Evolutionary conservation across 2,329 filamentous ascomycete species (phyloP).

Genomic region (Daldinia sp.): DNA sequence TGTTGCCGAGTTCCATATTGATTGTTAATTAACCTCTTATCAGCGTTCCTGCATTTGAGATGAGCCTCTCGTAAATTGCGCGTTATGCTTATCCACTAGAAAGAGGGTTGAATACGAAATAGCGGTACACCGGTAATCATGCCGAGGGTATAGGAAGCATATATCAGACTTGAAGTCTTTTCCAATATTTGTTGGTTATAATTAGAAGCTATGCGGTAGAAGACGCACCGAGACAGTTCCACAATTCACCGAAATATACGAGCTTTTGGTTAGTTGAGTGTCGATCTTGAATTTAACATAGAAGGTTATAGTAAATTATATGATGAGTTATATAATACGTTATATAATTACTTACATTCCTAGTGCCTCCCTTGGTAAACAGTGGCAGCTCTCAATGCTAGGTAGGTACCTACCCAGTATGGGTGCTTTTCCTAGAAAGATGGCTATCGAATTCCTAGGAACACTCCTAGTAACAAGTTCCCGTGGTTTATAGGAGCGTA

Average conservation of each 20-base stretch:
- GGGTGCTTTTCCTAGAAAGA: too few relatives aligned
- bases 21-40: conserved; percentile 20
- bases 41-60: conserved; percentile 31
- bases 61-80: conserved; percentile 21
- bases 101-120: conserved; percentile 8
- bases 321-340: too few relatives aligned
- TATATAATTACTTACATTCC: too few relatives aligned
- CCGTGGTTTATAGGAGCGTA: neutral
- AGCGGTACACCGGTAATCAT: conserved; percentile 22
- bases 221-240: neutral
- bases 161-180: neutral
- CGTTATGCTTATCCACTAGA: neutral
- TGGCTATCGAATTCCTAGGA: too few relatives aligned
- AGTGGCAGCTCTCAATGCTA: too few relatives aligned
- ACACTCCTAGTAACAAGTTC: neutral
- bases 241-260: neutral
- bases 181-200: conserved; percentile 3
- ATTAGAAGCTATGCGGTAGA: conserved; percentile 9
- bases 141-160: conserved; percentile 3
- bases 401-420: too few relatives aligned
- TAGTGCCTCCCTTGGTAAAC: too few relatives aligned
- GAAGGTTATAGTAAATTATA: too few relatives aligned
- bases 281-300: neutral
- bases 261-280: neutral
- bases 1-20: conserved; percentile 26